A percentile compares a stretch with the other conserved stretches of the same genome.
Evolutionary conservation across 1,284 basidiomycete species (phyloP).

Genomic region (Lentinula novae-zelandiae): DNA sequence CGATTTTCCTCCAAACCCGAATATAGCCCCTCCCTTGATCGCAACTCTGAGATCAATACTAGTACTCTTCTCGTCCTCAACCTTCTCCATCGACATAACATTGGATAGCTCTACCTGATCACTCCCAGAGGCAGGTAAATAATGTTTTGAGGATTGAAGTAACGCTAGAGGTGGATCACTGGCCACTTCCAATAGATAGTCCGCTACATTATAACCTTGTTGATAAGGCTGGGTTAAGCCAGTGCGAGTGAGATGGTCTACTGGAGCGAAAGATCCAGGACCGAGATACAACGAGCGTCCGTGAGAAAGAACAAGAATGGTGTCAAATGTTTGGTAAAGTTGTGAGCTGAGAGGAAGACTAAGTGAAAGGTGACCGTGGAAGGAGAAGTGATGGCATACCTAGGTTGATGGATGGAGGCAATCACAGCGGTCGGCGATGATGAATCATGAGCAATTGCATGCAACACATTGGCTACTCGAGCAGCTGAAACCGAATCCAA

Average conservation of each 20-base stretch:
- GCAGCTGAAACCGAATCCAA: slow-evolving; percentile 86
- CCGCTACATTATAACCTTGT: slow-evolving; percentile 84
- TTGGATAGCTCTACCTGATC: background rate
- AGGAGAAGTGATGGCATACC: slow-evolving; percentile 32
- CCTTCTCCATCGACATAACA: slow-evolving; percentile 12
- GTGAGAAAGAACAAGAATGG: slow-evolving; percentile 72
- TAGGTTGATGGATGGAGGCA: slow-evolving; percentile 86
- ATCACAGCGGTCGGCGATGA: slow-evolving; percentile 75
- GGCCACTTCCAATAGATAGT: slow-evolving; percentile 84
- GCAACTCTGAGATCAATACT: background rate
- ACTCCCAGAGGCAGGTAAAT: no score
- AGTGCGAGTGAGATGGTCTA: slow-evolving; percentile 53
- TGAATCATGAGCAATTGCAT: slow-evolving; percentile 67
- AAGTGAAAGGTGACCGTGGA: background rate
- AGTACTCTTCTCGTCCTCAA: slow-evolving; percentile 9
- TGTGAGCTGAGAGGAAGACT: slow-evolving; percentile 50
- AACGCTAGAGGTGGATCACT: slow-evolving; percentile 53
- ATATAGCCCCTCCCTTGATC: slow-evolving; percentile 1
- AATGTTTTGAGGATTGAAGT: slow-evolving; percentile 27
- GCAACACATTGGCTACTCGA: slow-evolving; percentile 73
- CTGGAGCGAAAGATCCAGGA: slow-evolving; percentile 62
- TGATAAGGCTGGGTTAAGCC: slow-evolving; percentile 41
- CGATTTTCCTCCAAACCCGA: slow-evolving; percentile 15
- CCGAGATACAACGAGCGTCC: slow-evolving; percentile 83
- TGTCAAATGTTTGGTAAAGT: slow-evolving; percentile 82